Evolutionary conservation across 2,329 filamentous ascomycete genomes (phyloP), one percentile per base, ranked within the genome.

Genomic region (Aspergillus sp.): DNA sequence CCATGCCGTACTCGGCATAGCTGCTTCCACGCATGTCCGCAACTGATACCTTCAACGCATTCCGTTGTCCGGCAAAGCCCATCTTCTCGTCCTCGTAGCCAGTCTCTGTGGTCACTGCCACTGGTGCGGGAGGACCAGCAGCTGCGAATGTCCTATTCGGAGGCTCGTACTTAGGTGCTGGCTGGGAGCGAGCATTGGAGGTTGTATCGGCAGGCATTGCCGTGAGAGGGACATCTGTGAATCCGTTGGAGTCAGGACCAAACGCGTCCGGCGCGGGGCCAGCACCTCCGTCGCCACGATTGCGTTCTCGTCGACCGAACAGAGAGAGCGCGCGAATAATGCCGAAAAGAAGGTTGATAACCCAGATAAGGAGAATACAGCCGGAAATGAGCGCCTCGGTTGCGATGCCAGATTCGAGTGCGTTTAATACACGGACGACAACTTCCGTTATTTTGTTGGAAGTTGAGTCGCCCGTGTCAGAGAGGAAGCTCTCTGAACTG

Each of bases 371-470:
- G 12, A 97, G 75, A 4, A 99, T 78, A 51, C 82, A 85, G 0
- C 84, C 81, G 2, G 93, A 90, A 64, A 98, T 92, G 62, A 96
- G 84, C 2, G 90, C 87, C 75, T 97, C 91, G 60, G 86, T 85
- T 49, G 86, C 80, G 62, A 99, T 86, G 62, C 82, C 85, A 55
- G 83, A 82, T 67, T 84, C 79, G 21, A 98, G 79, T 70, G 85
- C 86, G 59, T 82, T 76, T 27, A 87, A 84, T 58, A 97, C 88
- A 62, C 86, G 83, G 57, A 83, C 72, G 43, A 98, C 84, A 21
- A 91, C 90, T 59, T 83, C 86, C 15, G 88, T 90, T 66, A 98
- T 90, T 69, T 93, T 89, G 75, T 97, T 90, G 40, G 86, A 87
- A 7, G 92, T 88, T 56, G 86, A 84, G 62, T 83, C 84, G 31